phyloP scores from a whole-genome alignment of 2,329 filamentous ascomycete genomes.

The Pseudogymnoascus sp. region DNA sequence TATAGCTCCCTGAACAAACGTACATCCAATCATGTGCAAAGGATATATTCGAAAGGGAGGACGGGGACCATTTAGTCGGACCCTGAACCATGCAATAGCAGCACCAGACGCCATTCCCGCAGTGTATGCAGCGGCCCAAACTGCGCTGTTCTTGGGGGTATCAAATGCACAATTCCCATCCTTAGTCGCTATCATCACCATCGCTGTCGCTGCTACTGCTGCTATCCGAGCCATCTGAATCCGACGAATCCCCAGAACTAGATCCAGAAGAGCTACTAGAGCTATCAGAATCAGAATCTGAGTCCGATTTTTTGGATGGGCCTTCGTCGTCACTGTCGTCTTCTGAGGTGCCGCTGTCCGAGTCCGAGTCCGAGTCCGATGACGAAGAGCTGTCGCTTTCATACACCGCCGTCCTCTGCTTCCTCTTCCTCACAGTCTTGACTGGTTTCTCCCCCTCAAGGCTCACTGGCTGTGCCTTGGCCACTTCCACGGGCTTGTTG shows the following conservation, averaged over 20 bases:
- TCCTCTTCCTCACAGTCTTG: constrained; percentile 41
- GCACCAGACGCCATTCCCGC: not conserved
- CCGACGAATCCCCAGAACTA: constrained; percentile 15
- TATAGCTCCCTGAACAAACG: not conserved
- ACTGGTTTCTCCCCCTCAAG: constrained; percentile 37
- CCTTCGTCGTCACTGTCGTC: constrained; percentile 4
- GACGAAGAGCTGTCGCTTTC: constrained; percentile 23
- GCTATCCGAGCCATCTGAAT: constrained; percentile 18
- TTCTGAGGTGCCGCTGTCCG: constrained; percentile 3
- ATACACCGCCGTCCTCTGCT: constrained; percentile 30
- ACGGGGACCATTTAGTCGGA: not conserved
- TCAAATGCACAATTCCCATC: not conserved
- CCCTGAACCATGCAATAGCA: not conserved
- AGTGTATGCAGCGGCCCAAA: not conserved
- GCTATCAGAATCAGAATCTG: constrained; percentile 16
- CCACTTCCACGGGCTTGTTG: constrained; percentile 15
- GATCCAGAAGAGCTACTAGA: constrained; percentile 24
- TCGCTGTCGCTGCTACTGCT: constrained; percentile 16
- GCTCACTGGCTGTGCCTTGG: constrained; percentile 33
- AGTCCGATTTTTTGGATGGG: not conserved
- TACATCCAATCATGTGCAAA: not conserved
- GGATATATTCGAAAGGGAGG: not conserved
- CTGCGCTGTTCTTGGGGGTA: not conserved
- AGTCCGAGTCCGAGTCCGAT: constrained; percentile 14
- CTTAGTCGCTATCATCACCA: constrained; percentile 5